Conservation (phyloP, 176 grass and related monocot species). For the Phoenix dactylifera region DNA sequence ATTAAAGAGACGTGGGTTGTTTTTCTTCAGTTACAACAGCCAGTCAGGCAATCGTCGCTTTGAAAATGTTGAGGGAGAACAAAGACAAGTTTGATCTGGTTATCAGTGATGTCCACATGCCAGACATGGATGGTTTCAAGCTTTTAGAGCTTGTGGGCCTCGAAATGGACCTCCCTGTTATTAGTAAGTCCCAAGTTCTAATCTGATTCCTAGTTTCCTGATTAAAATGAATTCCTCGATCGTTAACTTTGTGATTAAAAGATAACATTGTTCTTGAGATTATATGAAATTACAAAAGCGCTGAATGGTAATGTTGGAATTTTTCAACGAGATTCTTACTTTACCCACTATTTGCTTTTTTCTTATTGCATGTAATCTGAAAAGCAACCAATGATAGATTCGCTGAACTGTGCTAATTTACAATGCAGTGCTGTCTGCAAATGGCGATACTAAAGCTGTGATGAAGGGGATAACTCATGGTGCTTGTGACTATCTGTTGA, state of each 20-base stretch:
- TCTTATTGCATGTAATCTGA: no score
- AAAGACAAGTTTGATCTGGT: constrained; percentile 54
- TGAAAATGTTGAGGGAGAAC: constrained; percentile 40
- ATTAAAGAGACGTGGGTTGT: background rate
- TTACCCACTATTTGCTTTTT: no score
- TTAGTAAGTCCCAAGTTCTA: constrained; percentile 30
- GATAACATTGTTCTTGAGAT: no score
- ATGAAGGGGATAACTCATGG: constrained; percentile 44
- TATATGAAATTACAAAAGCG: no score
- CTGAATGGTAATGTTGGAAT: no score
- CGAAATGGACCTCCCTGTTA: constrained; percentile 75
- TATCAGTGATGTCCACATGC: constrained; percentile 73
- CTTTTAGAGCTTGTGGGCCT: constrained; percentile 45
- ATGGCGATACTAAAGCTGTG: constrained; percentile 23
- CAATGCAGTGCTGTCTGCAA: constrained; percentile 43
- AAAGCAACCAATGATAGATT: no score
- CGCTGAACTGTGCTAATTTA: no score
- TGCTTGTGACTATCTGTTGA: constrained; percentile 44
- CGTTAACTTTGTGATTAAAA: no score
- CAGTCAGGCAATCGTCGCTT: constrained; percentile 23
- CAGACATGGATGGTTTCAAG: constrained; percentile 59
- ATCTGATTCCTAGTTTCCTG: no score
- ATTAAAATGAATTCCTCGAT: no score
- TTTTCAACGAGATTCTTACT: no score
- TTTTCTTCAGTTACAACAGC: constrained; percentile 38